Evolutionary conservation across 2,329 filamentous ascomycete species (phyloP), one percentile per base, ranked within the genome.

Genomic region (Fusarium globosum): DNA sequence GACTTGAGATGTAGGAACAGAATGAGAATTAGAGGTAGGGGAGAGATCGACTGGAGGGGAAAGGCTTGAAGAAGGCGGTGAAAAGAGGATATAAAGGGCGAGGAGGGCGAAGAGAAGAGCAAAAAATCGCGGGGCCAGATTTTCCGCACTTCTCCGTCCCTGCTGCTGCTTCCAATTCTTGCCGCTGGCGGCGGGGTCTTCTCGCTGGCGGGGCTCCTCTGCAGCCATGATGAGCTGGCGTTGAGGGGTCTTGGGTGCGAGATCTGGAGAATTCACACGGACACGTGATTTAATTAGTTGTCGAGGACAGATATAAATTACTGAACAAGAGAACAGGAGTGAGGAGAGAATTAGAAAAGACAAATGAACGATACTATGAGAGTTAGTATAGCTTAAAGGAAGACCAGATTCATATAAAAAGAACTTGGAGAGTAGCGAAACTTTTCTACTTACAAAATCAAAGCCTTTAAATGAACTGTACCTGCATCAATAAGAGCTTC

Each of bases 121-220:
- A 76, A 85, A 83, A 81, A 84, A 76, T 80, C 80, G 84, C 80
- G 84, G 84, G 83, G 82, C 81, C 71, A 83, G 81, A 81, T 83
- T 83, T 82, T 80, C 79, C 73, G 79, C 70, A 63, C 78, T 78
- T 65, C 74, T 78, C 76, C 79, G 75, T 76, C 72, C 63, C 71
- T 76, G 72, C 57, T 74, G 59, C 65, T 76, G 61, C 69, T 76
- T 61, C 72, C 51, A 55, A 28, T 79, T 65, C 45, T 69, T 71
- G 72, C 67, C 68, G 72, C 68, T 66, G 69, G 76, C 75, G 79
- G 81, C 80, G 81, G 80, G 81, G 81, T 81, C 76, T 65, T 78
- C 69, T 62, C 68, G 75, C 59, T 82, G 79, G 81, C 76, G 80
- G 80, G 78, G 79, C 77, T 80, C 81, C 61, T 71, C 75, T 68